Conservation (phyloP, 176 grass and related monocot genomes). For the Carex littledalei region DNA sequence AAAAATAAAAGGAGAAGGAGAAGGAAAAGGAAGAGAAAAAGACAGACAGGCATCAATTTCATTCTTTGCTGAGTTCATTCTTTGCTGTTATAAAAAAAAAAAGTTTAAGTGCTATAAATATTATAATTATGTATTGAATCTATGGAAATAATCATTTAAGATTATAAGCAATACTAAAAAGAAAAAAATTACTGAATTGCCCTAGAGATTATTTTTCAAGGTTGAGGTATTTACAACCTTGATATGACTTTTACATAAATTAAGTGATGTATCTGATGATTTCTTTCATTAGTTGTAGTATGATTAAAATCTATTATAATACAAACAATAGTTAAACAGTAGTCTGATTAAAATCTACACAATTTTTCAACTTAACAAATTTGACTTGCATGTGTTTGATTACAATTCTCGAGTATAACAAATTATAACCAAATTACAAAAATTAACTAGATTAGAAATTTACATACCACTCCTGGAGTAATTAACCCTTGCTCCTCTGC, state of each 20-base stretch:
- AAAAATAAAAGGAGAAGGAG: background rate
- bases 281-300: background rate
- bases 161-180: background rate
- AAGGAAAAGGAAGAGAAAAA: background rate
- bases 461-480: constrained; percentile 47
- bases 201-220: background rate
- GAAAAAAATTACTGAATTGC: background rate
- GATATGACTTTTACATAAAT: background rate
- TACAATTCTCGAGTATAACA: background rate
- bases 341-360: no score
- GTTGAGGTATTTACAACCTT: background rate
- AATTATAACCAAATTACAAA: background rate
- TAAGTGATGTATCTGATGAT: background rate
- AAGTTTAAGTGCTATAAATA: background rate
- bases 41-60: constrained; percentile 78
- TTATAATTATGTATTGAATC: background rate
- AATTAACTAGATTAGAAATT: background rate
- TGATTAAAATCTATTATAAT: background rate
- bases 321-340: background rate
- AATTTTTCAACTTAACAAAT: no score
- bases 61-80: background rate
- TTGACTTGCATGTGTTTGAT: background rate
- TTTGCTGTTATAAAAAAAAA: background rate
- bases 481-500: constrained; percentile 68
- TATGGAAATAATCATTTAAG: background rate